Evolutionary conservation across 2,329 filamentous ascomycete species (phyloP).

Genomic region (Amauroascus niger): DNA sequence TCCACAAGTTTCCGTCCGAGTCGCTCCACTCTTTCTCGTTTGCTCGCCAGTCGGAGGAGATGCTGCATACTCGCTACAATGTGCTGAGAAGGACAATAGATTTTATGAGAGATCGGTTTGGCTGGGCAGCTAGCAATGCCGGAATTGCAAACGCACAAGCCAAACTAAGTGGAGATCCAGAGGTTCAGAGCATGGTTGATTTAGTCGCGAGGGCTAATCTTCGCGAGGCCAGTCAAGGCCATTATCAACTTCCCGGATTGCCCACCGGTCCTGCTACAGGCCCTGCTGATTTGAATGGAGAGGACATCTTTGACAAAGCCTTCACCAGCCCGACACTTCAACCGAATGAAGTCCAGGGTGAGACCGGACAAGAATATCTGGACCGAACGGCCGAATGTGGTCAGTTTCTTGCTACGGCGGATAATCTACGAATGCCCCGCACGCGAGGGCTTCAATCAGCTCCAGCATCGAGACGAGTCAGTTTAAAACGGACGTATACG

Average conservation of each 20-base stretch:
- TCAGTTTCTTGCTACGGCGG: slow-evolving; percentile 19
- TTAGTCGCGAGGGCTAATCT: slow-evolving; percentile 72
- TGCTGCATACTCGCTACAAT: slow-evolving; percentile 83
- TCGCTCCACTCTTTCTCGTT: slow-evolving; percentile 98
- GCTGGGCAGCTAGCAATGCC: slow-evolving; percentile 65
- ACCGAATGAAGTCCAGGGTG: not conserved
- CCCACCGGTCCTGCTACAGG: slow-evolving; percentile 63
- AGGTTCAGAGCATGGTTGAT: slow-evolving; percentile 85
- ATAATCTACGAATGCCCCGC: slow-evolving; percentile 27
- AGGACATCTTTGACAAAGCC: slow-evolving; percentile 76
- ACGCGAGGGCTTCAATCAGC: slow-evolving; percentile 32
- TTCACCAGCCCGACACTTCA: slow-evolving; percentile 41
- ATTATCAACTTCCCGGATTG: slow-evolving; percentile 39
- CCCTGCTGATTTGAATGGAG: slow-evolving; percentile 60
- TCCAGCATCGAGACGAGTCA: slow-evolving; percentile 52
- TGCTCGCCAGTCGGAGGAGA: slow-evolving; percentile 86
- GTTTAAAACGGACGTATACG: slow-evolving; percentile 77
- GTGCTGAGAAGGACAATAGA: slow-evolving; percentile 88
- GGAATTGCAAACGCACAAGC: slow-evolving; percentile 77
- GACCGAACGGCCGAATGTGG: not conserved
- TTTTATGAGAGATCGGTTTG: slow-evolving; percentile 88
- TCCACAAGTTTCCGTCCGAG: slow-evolving; percentile 85
- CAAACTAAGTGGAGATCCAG: slow-evolving; percentile 68
- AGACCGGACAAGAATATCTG: slow-evolving; percentile 2
- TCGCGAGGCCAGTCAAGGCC: slow-evolving; percentile 53